Base-by-base conservation (phyloP, 805 yeast genomes). In the Starmerella floricola region DNA sequence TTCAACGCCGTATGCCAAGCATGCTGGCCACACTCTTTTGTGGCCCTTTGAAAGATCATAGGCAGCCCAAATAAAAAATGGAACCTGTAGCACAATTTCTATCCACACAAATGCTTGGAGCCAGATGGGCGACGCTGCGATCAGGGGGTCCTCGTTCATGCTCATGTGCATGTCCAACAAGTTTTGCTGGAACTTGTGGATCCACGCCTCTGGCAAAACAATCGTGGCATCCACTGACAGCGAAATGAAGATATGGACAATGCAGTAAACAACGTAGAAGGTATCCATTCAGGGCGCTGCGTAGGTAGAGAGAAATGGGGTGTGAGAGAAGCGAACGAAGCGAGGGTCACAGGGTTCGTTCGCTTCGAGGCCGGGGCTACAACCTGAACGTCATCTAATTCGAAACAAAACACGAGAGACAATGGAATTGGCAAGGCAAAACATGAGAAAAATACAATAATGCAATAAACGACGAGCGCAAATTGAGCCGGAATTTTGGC, bases 1-100 rank as follows among this genome's bases (percentile, higher is more conserved):
- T 55, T 84, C 85, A 52, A 81, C 71, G 3, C 88, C 95, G 59
- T 91, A 88, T 5, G 78, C 54, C 12, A 74, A 62, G 50, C 78
- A 59, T 56, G 66, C 67, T 19, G 63, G 59, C 43, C 67, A 68
- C 15, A 65, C 55, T 16, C 54, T 51, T 26, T 35, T 47, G 20
- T 49, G 60, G 60, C 67, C 62, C 26, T 53, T 51, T 39, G 46
- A 43, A 26, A 71, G 50, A 29, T 57, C 55, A 34, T 49, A 52
- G 3, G 58, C 54, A 0, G 68, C 66, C 11, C 70, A 74, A 12
- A 62, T 48, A 60, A 91, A 91, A 23, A 82, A 65, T 1, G 98
- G 98, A 39, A 82, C 57, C 62, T 88, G 98, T 50, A 80, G 68
- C 3, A 75, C 38, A 31, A 87, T 47, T 59, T 88, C 98, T 43